Evolutionary conservation across 73 alveolate species (phyloP).

Genomic region (Paramecium tetraurelia): DNA sequence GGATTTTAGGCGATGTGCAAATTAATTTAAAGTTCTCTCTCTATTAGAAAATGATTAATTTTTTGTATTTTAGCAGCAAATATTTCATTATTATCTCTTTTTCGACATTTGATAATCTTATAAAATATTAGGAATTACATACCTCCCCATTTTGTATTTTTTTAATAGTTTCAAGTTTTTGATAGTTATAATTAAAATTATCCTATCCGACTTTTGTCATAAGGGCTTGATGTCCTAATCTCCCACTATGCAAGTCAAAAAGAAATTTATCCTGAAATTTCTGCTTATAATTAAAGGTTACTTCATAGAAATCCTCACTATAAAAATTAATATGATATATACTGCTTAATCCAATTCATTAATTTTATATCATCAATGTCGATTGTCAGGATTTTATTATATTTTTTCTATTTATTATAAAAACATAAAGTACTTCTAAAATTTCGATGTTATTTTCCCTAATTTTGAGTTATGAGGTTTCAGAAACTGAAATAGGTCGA

Average conservation of each 20-base stretch:
- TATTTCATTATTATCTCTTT: not conserved
- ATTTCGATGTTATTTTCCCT: not conserved
- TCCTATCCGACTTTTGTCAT: not conserved
- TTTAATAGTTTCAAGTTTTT: not conserved
- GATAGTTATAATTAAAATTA: not conserved
- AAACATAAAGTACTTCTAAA: not conserved
- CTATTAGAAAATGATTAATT: not conserved
- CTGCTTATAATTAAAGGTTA: not conserved
- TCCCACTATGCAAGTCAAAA: not conserved
- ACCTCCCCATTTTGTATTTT: not conserved
- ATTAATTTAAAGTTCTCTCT: not conserved
- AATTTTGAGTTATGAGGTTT: not conserved
- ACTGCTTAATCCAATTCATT: not conserved
- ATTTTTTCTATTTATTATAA: not conserved
- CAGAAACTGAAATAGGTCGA: not conserved
- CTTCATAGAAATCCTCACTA: not conserved
- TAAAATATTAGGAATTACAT: not conserved
- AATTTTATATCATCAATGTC: not conserved
- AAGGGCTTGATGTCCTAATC: not conserved
- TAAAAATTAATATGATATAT: not conserved
- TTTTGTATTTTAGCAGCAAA: not conserved
- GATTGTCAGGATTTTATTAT: not conserved
- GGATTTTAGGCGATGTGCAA: not conserved
- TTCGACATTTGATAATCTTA: not conserved
- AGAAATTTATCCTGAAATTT: not conserved